These are phyloP conservation scores for Smallanthus sonchifolius DNA, from an alignment of 129 eudicot genomes.

Conservation along the genomic window DNA sequence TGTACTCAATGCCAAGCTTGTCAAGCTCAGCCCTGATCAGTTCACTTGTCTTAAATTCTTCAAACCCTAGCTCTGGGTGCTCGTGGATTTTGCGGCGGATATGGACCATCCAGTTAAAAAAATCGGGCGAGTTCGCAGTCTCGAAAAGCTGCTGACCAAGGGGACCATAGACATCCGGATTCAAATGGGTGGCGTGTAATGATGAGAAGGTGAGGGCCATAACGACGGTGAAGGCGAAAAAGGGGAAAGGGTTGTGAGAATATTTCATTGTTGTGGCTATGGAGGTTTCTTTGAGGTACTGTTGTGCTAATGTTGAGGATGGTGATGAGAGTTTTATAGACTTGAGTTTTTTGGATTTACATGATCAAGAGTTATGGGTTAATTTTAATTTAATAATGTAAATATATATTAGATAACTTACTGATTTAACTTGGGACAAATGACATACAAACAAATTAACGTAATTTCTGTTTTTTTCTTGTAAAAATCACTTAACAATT, in stretches of 20 bases:
- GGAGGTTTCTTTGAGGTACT: too few relatives aligned
- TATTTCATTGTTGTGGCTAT: not conserved
- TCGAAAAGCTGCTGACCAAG: constrained; percentile 39
- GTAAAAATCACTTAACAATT: too few relatives aligned
- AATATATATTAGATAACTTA: too few relatives aligned
- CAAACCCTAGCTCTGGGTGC: constrained; percentile 56
- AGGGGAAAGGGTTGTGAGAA: not conserved
- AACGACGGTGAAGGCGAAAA: not conserved
- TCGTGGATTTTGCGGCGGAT: constrained; percentile 55
- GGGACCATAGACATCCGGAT: constrained; percentile 27
- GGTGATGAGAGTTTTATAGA: too few relatives aligned
- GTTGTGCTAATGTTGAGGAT: too few relatives aligned
- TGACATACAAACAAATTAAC: too few relatives aligned
- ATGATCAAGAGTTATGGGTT: too few relatives aligned
- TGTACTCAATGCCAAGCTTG: constrained; percentile 43
- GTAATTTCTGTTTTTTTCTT: too few relatives aligned
- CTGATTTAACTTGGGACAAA: too few relatives aligned
- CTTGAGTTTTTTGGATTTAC: too few relatives aligned
- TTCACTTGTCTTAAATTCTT: constrained; percentile 56
- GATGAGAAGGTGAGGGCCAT: not conserved
- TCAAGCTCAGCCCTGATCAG: constrained; percentile 49
- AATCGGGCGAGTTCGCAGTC: constrained; percentile 41
- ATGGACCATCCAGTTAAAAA: constrained; percentile 38
- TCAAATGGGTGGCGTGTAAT: constrained; percentile 11
- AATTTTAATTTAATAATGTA: too few relatives aligned